Evolutionary conservation across 83 land plant genomes (phyloP).

Genomic region (Picea engelmannii): DNA sequence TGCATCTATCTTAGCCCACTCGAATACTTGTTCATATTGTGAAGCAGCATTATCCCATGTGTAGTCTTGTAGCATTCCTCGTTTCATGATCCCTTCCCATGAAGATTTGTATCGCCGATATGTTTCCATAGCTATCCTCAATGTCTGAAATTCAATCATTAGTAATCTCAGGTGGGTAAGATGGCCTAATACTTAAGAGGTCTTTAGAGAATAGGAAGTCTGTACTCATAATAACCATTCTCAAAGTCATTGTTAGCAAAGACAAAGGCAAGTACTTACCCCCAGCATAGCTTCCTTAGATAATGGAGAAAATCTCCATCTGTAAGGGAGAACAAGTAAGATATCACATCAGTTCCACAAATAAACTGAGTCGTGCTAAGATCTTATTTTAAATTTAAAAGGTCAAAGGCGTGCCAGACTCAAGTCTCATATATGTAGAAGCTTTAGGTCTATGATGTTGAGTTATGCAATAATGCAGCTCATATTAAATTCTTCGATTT

Average conservation of each 20-base stretch:
- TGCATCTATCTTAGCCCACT: conserved; percentile 85
- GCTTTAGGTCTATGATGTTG: background rate
- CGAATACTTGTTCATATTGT: conserved; percentile 90
- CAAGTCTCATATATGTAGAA: background rate
- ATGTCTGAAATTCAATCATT: conserved; percentile 35
- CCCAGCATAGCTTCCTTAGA: conserved; percentile 76
- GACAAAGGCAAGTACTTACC: conserved; percentile 35
- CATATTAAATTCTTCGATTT: too few species aligned
- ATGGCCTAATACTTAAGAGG: too few species aligned
- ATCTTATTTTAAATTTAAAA: background rate
- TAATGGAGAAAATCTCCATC: conserved; percentile 93
- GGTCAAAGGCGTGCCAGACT: background rate
- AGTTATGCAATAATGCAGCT: too few species aligned
- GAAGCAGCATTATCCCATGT: conserved; percentile 92
- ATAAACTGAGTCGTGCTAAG: background rate
- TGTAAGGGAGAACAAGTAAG: conserved; percentile 22
- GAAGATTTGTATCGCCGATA: conserved; percentile 70
- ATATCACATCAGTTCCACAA: conserved; percentile 8
- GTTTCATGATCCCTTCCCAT: conserved; percentile 79
- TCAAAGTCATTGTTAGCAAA: background rate
- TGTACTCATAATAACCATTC: background rate
- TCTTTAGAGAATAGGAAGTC: background rate
- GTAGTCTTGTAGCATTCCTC: conserved; percentile 83
- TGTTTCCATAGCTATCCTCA: conserved; percentile 63
- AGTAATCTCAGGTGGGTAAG: conserved; percentile 1